Evolutionary conservation across 495 filamentous ascomycete species (phyloP).

Genomic region (Articulospora tetracladia): DNA sequence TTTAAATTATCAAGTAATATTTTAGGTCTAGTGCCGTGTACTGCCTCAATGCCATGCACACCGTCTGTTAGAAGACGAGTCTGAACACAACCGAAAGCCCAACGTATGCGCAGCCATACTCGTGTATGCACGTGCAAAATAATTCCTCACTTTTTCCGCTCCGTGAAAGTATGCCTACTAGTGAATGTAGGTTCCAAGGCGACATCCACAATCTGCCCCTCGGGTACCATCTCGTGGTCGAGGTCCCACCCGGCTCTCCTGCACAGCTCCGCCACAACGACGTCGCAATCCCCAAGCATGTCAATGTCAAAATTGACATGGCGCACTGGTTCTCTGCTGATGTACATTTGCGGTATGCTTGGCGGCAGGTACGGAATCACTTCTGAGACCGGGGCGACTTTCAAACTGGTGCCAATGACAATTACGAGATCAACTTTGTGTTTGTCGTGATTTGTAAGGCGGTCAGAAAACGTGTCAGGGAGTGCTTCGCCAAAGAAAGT

Average conservation of each 20-base stretch:
- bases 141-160: neutral
- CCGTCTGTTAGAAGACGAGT: neutral
- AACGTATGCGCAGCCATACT: neutral
- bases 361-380: conserved; percentile 76
- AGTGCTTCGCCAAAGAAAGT: conserved; percentile 95
- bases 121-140: neutral
- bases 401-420: conserved; percentile 94
- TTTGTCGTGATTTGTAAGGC: conserved; percentile 74
- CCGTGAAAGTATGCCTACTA: conserved; percentile 41
- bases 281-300: conserved; percentile 88
- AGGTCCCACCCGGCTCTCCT: conserved; percentile 83
- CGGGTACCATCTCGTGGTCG: conserved; percentile 81
- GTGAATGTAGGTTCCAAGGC: conserved; percentile 56
- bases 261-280: conserved; percentile 85
- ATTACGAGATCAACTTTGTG: conserved; percentile 85
- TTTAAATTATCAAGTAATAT: neutral
- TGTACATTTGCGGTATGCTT: conserved; percentile 88
- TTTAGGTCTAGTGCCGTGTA: neutral
- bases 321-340: conserved; percentile 78
- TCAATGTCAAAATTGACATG: conserved; percentile 96
- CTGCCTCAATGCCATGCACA: neutral
- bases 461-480: conserved; percentile 76
- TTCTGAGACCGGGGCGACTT: conserved; percentile 92
- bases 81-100: neutral
- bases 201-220: conserved; percentile 56